Conservation (phyloP, 768 basidiomycete species). For the Fistulinella prunicolor region DNA sequence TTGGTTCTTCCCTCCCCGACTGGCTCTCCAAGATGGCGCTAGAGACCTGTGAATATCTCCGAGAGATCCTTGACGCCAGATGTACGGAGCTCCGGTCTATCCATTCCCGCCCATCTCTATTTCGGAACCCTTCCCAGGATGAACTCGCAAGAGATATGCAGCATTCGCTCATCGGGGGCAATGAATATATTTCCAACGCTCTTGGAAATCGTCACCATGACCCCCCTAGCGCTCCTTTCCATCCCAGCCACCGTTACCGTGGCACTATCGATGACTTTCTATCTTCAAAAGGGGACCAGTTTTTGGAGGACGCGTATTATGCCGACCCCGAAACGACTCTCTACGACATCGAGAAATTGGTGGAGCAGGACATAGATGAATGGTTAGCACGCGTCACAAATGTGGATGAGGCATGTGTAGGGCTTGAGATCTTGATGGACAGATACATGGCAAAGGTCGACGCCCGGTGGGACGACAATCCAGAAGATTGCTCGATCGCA, state of each 20-base stretch:
- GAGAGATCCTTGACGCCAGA: slow-evolving; percentile 25
- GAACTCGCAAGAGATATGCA: slow-evolving; percentile 24
- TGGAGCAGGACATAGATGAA: slow-evolving; percentile 27
- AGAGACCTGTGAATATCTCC: slow-evolving; percentile 23
- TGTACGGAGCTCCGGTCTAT: slow-evolving; percentile 31
- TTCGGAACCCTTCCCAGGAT: slow-evolving; percentile 7
- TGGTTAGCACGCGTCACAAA: slow-evolving; percentile 24
- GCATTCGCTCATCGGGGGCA: slow-evolving; percentile 32
- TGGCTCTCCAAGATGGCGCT: slow-evolving; percentile 40
- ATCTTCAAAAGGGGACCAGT: neutral
- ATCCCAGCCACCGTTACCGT: neutral
- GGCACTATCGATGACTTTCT: slow-evolving; percentile 10
- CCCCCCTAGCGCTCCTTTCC: slow-evolving; percentile 8
- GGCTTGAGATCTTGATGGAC: slow-evolving; percentile 20
- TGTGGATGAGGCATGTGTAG: slow-evolving; percentile 8
- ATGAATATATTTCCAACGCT: slow-evolving; percentile 24
- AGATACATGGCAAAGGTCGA: slow-evolving; percentile 22
- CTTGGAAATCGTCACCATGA: slow-evolving; percentile 1
- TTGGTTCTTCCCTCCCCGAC: slow-evolving; percentile 11
- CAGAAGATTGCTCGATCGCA: slow-evolving; percentile 39
- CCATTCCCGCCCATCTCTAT: slow-evolving; percentile 11
- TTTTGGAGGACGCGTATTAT: slow-evolving; percentile 3
- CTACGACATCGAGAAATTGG: slow-evolving; percentile 34
- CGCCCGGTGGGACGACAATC: slow-evolving; percentile 11
- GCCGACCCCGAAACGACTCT: slow-evolving; percentile 19